These are phyloP conservation scores for Chaetomium sp. DNA, from an alignment of 2,329 filamentous ascomycete genomes.

Conservation along the genomic window DNA sequence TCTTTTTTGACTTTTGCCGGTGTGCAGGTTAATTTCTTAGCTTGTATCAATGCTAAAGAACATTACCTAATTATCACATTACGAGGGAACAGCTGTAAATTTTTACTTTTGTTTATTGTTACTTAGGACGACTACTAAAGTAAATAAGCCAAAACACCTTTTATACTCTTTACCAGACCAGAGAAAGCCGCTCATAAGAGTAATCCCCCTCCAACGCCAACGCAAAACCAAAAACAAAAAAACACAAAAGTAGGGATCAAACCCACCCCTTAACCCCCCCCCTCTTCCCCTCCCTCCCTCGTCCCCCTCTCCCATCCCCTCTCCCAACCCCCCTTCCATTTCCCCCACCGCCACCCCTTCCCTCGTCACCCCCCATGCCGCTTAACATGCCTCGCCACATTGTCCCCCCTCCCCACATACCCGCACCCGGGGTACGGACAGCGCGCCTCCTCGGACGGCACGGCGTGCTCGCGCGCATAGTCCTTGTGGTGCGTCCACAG, in stretches of 20 bases:
- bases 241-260: background rate
- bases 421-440: constrained; percentile 27
- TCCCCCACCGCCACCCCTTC: too few relatives aligned
- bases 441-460: constrained; percentile 23
- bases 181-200: background rate
- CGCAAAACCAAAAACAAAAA: background rate
- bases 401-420: constrained; percentile 32
- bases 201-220: background rate
- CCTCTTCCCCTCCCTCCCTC: too few relatives aligned
- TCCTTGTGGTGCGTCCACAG: constrained; percentile 31
- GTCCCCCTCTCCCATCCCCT: background rate
- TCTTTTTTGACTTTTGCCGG: background rate
- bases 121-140: background rate
- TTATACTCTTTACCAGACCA: background rate
- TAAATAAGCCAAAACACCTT: background rate
- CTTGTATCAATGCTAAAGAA: background rate
- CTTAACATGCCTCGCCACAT: constrained; percentile 27
- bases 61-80: background rate
- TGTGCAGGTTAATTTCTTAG: too few relatives aligned
- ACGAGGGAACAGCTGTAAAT: background rate
- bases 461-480: constrained; percentile 22
- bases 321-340: background rate
- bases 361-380: constrained; percentile 1
- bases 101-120: constrained; percentile 1
- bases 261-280: background rate